Conservation (phyloP, 2,329 filamentous ascomycete species). For the Chalaropsis thielavioides region DNA sequence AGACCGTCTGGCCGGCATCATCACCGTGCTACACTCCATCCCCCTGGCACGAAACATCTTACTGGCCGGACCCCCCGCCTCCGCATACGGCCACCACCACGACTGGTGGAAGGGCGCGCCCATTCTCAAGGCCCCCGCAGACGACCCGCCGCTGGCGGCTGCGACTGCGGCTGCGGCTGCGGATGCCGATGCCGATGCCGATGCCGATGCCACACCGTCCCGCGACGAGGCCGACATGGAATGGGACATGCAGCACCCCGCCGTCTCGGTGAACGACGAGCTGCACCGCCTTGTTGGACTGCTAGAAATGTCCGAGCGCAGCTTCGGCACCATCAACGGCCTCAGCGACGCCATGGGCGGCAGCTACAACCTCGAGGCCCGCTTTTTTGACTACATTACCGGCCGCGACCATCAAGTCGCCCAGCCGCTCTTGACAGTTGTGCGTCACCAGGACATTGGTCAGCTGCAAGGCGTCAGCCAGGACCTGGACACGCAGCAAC, state of each 20-base stretch:
- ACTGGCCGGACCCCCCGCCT: slow-evolving; percentile 30
- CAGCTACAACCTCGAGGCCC: slow-evolving; percentile 18
- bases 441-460: slow-evolving; percentile 21
- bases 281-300: slow-evolving; percentile 50
- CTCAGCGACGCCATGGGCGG: slow-evolving; percentile 27
- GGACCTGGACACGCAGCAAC: background rate
- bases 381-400: slow-evolving; percentile 32
- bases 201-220: background rate
- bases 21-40: slow-evolving; percentile 47
- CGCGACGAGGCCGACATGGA: background rate
- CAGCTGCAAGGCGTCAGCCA: background rate
- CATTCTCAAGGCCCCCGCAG: slow-evolving; percentile 1
- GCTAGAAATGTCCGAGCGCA: slow-evolving; percentile 44
- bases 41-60: slow-evolving; percentile 43
- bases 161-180: no score
- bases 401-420: slow-evolving; percentile 22
- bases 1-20: slow-evolving; percentile 37
- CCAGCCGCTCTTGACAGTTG: slow-evolving; percentile 24
- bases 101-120: slow-evolving; percentile 46
- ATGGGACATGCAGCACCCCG: slow-evolving; percentile 2
- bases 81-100: slow-evolving; percentile 39
- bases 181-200: background rate
- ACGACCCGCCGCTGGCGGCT: background rate
- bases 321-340: slow-evolving; percentile 41
- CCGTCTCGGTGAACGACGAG: slow-evolving; percentile 35